Conservation (phyloP, 768 basidiomycete species). For the Chalciporus piperatus region DNA sequence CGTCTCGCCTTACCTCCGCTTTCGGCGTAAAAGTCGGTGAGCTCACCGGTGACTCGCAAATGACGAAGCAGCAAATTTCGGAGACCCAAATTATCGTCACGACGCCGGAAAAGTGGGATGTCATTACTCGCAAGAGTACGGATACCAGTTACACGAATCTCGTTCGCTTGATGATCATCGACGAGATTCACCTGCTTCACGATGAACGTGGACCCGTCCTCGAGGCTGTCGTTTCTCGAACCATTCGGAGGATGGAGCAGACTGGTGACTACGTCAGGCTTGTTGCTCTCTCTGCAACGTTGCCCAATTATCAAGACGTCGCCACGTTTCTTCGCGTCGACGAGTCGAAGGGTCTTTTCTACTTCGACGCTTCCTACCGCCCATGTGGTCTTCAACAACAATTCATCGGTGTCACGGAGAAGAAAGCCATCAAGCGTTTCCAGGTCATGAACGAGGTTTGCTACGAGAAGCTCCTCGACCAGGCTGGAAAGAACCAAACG, state of each 20-base stretch:
- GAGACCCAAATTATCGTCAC: constrained; percentile 99
- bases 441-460: constrained; percentile 99
- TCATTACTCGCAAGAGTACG: constrained; percentile 96
- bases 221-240: constrained; percentile 86
- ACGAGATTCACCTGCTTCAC: constrained; percentile 96
- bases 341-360: constrained; percentile 88
- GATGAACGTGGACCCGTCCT: constrained; percentile 98
- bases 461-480: constrained; percentile 97
- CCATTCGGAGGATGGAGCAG: constrained; percentile 92
- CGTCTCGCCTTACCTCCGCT: constrained; percentile 56
- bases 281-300: constrained; percentile 91
- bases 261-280: constrained; percentile 90
- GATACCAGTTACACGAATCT: constrained; percentile 97
- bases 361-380: constrained; percentile 92
- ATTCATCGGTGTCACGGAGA: constrained; percentile 97
- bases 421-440: constrained; percentile 98
- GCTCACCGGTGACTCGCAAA: constrained; percentile 94
- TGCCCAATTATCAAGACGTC: constrained; percentile 99
- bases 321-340: constrained; percentile 97
- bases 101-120: constrained; percentile 99
- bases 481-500: constrained; percentile 85
- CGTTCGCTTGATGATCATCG: constrained; percentile 93
- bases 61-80: constrained; percentile 96
- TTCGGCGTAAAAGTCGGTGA: constrained; percentile 88
- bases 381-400: constrained; percentile 96